Evolutionary conservation across 2,329 filamentous ascomycete genomes (phyloP).

Genomic region (Fonsecaea pugnacius): DNA sequence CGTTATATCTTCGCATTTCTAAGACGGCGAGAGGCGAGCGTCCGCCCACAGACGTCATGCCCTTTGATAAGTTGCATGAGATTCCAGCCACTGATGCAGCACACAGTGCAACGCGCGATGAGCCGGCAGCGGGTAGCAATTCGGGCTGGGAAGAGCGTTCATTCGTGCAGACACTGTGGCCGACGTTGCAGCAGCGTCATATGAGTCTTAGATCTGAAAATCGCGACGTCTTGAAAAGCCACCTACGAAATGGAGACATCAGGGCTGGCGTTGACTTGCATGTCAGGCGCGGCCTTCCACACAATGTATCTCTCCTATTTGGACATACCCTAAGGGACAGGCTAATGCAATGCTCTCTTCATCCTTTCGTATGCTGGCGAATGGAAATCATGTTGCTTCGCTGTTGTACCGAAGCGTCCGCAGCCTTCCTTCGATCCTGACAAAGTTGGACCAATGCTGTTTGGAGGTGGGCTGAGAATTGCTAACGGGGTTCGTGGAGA

Average conservation of each 20-base stretch:
- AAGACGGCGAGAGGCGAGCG: neutral
- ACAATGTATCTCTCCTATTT: neutral
- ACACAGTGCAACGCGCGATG: neutral
- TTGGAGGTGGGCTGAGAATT: neutral
- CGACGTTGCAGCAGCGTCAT: neutral
- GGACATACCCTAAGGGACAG: neutral
- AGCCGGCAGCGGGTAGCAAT: neutral
- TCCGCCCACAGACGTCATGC: neutral
- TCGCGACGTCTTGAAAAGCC: slow-evolving; percentile 7
- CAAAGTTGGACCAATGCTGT: slow-evolving; percentile 1
- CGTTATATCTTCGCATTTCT: neutral
- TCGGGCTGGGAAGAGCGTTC: neutral
- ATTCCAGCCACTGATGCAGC: neutral
- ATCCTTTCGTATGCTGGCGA: neutral
- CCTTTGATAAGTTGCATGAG: neutral
- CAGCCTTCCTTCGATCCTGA: neutral
- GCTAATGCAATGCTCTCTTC: neutral
- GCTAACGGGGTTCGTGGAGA: neutral
- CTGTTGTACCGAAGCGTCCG: neutral
- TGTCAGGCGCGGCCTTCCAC: neutral
- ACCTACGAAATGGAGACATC: slow-evolving; percentile 17
- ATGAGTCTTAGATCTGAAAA: neutral
- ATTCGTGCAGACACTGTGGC: neutral
- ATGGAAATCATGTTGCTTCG: neutral
- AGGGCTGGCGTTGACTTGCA: neutral